Percentiles rank a stretch among this genome's conserved stretches.
Evolutionary conservation across 2,329 filamentous ascomycete species (phyloP).

Genomic region (Scortechinia acanthostroma): DNA sequence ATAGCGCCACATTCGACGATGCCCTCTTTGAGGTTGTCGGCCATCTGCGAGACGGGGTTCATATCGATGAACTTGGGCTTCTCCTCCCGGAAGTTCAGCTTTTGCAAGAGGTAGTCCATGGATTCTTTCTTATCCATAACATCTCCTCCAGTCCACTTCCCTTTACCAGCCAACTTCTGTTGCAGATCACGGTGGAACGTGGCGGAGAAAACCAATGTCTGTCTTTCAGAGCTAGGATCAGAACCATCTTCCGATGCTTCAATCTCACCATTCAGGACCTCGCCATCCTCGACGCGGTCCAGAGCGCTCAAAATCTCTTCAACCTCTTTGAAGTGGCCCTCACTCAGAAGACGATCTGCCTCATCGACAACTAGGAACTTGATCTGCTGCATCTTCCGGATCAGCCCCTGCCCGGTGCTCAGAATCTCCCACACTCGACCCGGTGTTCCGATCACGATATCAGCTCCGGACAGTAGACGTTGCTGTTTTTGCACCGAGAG

Average conservation of each 20-base stretch:
- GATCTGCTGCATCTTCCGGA: constrained; percentile 65
- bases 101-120: constrained; percentile 86
- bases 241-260: constrained; percentile 36
- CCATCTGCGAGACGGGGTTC: constrained; percentile 85
- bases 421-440: constrained; percentile 92
- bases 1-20: constrained; percentile 85
- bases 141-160: constrained; percentile 41
- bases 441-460: constrained; percentile 89
- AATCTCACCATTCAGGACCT: constrained; percentile 47
- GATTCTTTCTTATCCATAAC: constrained; percentile 70
- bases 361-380: constrained; percentile 87
- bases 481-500: constrained; percentile 93
- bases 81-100: constrained; percentile 78
- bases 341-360: constrained; percentile 82
- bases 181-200: constrained; percentile 90
- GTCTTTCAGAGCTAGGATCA: constrained; percentile 42
- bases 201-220: constrained; percentile 92
- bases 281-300: constrained; percentile 64
- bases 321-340: constrained; percentile 91
- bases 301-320: constrained; percentile 79
- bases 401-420: constrained; percentile 64
- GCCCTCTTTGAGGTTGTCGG: constrained; percentile 76
- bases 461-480: constrained; percentile 72
- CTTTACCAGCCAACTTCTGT: constrained; percentile 79
- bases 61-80: constrained; percentile 87